Base-by-base conservation (phyloP, 306 rosid genomes). In the Trifolium fragiferum region DNA sequence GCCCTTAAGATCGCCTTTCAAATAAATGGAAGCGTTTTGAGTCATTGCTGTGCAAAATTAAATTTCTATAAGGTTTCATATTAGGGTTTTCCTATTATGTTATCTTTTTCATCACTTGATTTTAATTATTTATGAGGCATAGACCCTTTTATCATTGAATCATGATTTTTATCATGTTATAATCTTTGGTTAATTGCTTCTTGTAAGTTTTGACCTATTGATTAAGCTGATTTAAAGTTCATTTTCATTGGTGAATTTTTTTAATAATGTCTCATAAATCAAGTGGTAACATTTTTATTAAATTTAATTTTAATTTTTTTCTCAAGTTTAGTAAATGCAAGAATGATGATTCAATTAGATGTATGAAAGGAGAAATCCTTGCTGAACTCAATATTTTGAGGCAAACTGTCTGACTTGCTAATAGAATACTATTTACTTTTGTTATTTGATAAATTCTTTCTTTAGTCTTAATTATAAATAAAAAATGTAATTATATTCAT, bases 1-100 rank as follows among this genome's bases (percentile, higher is more conserved):
- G 92, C 98, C 94, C 98, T 89, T 90, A 89, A 90, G 98, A 87
- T 92, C 91, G 98, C 96, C 96, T 92, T 90, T 90, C 91, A 51
- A 10, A 7, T 13, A 5, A 66, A 10, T 89, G 98, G 84, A 90
- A 93, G 95, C 93, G 89, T 87, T 70, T 93, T 76, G 96, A 92
- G 98, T 87, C 98, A 92, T 89, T 78, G 89, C 87, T 54, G 86
- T 91, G 91, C 92, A 10, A 90, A 38, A 87, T 66, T 69, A 78
- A 87, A 8, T 43, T 41, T 30, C 18, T 15, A 2, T 12, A 85
- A 82, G 76, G 83, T 74, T 79, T 81, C 79, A 55, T 90, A 18
- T 60, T 75, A 78, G 98, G 96, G 96, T 93, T 90, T 80, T 89
- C 94, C 91, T 85, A 44, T 8, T 78, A 89, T 76, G 70, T 63